Percentiles rank a stretch among this genome's conserved stretches.
phyloP scores from a whole-genome alignment of 129 eudicot species.

The Tagetes patula region DNA sequence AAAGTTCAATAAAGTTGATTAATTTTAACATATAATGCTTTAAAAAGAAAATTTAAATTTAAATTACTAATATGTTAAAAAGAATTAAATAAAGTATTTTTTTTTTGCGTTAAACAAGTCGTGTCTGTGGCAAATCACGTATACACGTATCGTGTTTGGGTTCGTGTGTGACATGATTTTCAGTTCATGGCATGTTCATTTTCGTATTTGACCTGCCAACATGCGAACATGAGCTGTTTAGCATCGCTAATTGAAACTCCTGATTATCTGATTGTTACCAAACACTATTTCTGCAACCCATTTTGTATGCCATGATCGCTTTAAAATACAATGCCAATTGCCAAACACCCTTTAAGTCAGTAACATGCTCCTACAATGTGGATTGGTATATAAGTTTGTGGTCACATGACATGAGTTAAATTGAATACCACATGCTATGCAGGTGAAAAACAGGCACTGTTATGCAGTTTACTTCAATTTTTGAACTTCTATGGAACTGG shows the following conservation, averaged over 20 bases:
- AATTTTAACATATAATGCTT: too few relatives aligned
- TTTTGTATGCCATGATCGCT: conserved; percentile 3
- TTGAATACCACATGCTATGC: conserved; percentile 19
- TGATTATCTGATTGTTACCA: not conserved
- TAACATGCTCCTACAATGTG: not conserved
- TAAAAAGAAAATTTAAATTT: too few relatives aligned
- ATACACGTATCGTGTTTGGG: too few relatives aligned
- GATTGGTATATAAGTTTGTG: not conserved
- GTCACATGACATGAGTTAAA: not conserved
- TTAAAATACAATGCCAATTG: not conserved
- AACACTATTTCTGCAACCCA: not conserved
- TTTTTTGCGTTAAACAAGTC: too few relatives aligned
- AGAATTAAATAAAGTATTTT: too few relatives aligned
- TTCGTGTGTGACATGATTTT: too few relatives aligned
- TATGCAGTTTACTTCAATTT: conserved; percentile 61
- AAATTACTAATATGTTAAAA: too few relatives aligned
- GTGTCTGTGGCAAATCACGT: too few relatives aligned
- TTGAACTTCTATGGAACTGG: conserved; percentile 70
- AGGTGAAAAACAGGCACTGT: conserved; percentile 50
- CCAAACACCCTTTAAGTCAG: not conserved
- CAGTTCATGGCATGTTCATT: too few relatives aligned
- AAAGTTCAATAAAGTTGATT: too few relatives aligned
- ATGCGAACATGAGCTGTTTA: too few relatives aligned
- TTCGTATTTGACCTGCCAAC: too few relatives aligned
- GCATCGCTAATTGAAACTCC: not conserved